Conservation (phyloP, 148 eudicot species). For the Rhododendron ovatum region DNA sequence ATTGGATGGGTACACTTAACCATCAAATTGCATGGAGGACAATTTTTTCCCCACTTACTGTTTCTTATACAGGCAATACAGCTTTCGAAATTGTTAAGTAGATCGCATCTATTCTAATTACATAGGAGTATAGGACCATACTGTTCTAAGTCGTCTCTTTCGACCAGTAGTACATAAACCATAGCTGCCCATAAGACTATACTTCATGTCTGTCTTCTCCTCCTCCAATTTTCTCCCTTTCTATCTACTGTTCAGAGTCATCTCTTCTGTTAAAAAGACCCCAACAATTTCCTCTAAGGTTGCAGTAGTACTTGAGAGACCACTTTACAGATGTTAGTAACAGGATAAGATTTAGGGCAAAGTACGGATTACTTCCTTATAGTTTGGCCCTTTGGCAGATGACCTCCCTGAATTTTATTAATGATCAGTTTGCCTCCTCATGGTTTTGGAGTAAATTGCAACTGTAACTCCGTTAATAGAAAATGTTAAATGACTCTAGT, state of each 20-base stretch:
- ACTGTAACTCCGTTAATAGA: too few species aligned
- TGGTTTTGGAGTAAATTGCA: too few species aligned
- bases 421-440: too few species aligned
- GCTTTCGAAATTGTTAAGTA: neutral
- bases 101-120: neutral
- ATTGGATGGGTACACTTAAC: neutral
- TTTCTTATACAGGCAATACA: neutral
- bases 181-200: neutral
- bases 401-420: too few species aligned
- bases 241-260: neutral
- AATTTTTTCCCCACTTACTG: neutral
- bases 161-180: neutral
- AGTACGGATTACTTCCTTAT: too few species aligned
- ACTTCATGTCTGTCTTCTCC: neutral
- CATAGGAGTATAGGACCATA: neutral
- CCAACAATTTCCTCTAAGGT: neutral
- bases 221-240: neutral
- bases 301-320: neutral
- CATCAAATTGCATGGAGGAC: neutral
- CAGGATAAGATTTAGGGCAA: neutral
- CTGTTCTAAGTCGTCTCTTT: neutral
- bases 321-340: neutral
- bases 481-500: too few species aligned
- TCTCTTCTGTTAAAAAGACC: neutral
- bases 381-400: too few species aligned